These are phyloP conservation scores for Solanum dulcamara DNA, from an alignment of 257 asterid species.

Conservation along the genomic window DNA sequence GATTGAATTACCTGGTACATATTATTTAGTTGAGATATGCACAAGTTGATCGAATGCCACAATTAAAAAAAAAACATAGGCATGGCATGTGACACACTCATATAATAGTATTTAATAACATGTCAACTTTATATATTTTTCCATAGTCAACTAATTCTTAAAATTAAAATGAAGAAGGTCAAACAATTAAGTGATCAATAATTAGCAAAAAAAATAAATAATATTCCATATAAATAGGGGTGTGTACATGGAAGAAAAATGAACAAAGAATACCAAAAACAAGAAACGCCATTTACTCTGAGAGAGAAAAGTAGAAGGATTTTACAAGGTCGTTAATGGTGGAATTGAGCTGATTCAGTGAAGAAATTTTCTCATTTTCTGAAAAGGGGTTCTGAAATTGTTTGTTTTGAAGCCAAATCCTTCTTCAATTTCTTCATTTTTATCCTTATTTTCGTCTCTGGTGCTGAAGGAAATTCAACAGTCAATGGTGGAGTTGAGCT, in stretches of 20 bases:
- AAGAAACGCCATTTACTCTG: not conserved
- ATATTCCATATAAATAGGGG: not conserved
- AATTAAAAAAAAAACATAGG: not conserved
- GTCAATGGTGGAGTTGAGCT: not conserved
- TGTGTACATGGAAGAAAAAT: not conserved
- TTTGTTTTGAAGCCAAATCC: not conserved
- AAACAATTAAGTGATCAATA: not conserved
- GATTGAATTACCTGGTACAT: not conserved
- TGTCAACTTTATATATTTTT: not conserved
- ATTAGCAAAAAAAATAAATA: not conserved
- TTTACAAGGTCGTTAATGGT: not conserved
- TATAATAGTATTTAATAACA: not conserved
- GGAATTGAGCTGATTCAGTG: not conserved
- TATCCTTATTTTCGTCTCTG: not conserved
- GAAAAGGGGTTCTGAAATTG: not conserved
- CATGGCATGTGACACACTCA: not conserved
- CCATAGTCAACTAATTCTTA: not conserved
- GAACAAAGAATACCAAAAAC: not conserved
- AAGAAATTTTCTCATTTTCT: not conserved
- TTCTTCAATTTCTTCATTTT: not conserved
- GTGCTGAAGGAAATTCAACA: not conserved
- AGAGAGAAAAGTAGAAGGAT: not conserved
- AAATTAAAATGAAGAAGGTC: not conserved
- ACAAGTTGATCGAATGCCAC: accelerated
- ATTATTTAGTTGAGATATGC: accelerated